These are phyloP conservation scores for Trebouxia gelatinosa DNA, from an alignment of 163 green algal species.

Conservation along the genomic window DNA sequence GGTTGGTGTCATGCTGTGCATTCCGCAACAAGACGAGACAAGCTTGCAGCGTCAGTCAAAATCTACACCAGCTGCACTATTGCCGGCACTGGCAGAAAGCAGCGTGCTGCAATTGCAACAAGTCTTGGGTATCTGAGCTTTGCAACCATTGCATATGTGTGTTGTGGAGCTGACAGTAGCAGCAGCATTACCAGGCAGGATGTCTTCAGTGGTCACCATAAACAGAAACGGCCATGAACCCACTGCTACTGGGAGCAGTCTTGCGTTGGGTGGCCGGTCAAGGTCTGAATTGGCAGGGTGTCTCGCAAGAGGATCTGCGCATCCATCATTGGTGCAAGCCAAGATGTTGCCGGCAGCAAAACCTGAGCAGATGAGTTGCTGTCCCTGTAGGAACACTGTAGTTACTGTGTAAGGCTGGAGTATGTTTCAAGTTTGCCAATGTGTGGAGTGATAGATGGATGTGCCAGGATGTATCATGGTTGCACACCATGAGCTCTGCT, in stretches of 20 bases:
- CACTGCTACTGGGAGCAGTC: constrained; percentile 4
- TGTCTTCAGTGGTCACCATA: constrained; percentile 3
- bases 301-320: background rate
- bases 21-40: background rate
- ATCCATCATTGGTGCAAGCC: constrained; percentile 14
- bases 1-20: background rate
- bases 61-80: background rate
- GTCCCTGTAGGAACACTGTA: too few species aligned
- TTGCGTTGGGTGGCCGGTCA: background rate
- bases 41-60: background rate
- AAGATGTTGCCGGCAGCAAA: constrained; percentile 24
- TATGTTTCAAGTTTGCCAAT: too few species aligned
- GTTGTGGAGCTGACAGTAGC: background rate
- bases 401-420: too few species aligned
- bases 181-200: background rate
- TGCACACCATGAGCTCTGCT: too few species aligned
- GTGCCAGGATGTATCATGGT: too few species aligned
- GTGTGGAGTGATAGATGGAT: too few species aligned
- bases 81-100: background rate
- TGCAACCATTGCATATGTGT: background rate
- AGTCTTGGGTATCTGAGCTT: background rate
- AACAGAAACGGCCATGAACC: constrained; percentile 25
- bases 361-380: too few species aligned
- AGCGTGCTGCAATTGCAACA: background rate
- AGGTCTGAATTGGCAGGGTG: background rate